Conservation (phyloP, 202 grass and related monocot species). For the Elaeis oleifera region DNA sequence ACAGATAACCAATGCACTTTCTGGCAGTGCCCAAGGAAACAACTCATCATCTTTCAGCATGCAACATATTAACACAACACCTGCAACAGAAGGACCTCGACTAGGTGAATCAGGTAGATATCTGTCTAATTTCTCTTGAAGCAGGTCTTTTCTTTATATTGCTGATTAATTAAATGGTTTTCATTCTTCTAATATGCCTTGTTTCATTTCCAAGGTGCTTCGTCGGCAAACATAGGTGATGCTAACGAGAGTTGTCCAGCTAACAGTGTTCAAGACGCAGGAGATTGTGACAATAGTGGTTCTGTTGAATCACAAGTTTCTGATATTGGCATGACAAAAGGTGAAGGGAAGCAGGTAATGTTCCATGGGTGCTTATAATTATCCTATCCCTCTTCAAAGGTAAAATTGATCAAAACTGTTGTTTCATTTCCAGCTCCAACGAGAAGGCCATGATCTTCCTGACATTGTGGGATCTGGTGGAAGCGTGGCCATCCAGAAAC, state of each 20-base stretch:
- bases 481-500: too few species aligned
- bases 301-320: slow-evolving; percentile 8
- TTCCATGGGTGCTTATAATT: not conserved
- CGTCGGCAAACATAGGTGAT: not conserved
- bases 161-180: slow-evolving; percentile 1
- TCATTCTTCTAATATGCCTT: slow-evolving; percentile 11
- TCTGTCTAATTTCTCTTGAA: too few species aligned
- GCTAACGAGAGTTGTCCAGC: not conserved
- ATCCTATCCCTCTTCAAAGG: not conserved
- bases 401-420: not conserved
- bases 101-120: slow-evolving; percentile 8
- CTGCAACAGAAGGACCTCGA: slow-evolving; percentile 13
- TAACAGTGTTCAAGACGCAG: not conserved
- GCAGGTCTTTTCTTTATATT: not conserved
- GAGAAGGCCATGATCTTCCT: slow-evolving; percentile 10
- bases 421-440: not conserved
- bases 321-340: not conserved
- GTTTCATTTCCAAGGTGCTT: not conserved
- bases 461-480: slow-evolving; percentile 16
- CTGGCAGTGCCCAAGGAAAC: slow-evolving; percentile 3
- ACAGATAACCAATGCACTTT: slow-evolving; percentile 17
- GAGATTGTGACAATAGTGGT: not conserved
- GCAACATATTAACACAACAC: not conserved
- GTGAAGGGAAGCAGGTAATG: slow-evolving; percentile 5
- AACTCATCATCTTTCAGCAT: not conserved